Percentiles rank a stretch among this genome's conserved stretches.
phyloP scores from a whole-genome alignment of 2,329 filamentous ascomycete species.

The Fusarium sacchari region DNA sequence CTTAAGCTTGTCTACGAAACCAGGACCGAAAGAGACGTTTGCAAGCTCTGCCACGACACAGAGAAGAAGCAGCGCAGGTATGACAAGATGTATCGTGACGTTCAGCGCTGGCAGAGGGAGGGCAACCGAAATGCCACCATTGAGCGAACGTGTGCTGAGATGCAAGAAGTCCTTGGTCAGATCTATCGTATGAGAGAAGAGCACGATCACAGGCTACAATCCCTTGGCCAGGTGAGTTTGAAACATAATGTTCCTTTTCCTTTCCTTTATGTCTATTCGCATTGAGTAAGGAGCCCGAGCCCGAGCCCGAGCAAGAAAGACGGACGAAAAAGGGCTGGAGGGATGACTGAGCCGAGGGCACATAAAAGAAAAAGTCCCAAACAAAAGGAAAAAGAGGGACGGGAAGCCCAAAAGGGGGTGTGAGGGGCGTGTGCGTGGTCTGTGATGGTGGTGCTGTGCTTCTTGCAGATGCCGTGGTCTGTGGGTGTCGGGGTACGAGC shows the following conservation, averaged over 20 bases:
- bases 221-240: slow-evolving; percentile 44
- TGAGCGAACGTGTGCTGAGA: slow-evolving; percentile 75
- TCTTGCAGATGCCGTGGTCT: slow-evolving; percentile 36
- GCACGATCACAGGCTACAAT: slow-evolving; percentile 50
- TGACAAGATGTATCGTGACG: slow-evolving; percentile 77
- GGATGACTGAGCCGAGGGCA: slow-evolving; percentile 3
- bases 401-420: slow-evolving; percentile 28
- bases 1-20: slow-evolving; percentile 89
- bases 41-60: slow-evolving; percentile 89
- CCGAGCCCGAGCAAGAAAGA: background rate
- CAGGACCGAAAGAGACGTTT: slow-evolving; percentile 69
- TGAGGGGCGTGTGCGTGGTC: slow-evolving; percentile 32
- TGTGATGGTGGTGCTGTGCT: slow-evolving; percentile 37
- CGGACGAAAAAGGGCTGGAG: background rate
- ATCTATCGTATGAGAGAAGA: slow-evolving; percentile 59
- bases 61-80: slow-evolving; percentile 83
- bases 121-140: slow-evolving; percentile 79
- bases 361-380: slow-evolving; percentile 6
- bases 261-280: slow-evolving; percentile 1
- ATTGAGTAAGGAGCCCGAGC: background rate
- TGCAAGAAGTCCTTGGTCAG: slow-evolving; percentile 71
- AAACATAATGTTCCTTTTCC: slow-evolving; percentile 7
- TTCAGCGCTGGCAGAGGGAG: slow-evolving; percentile 81
- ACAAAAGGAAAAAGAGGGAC: slow-evolving; percentile 26
- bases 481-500: slow-evolving; percentile 16